phyloP scores from a whole-genome alignment of 176 grass and related monocot genomes.

The Panicum miliaceum region DNA sequence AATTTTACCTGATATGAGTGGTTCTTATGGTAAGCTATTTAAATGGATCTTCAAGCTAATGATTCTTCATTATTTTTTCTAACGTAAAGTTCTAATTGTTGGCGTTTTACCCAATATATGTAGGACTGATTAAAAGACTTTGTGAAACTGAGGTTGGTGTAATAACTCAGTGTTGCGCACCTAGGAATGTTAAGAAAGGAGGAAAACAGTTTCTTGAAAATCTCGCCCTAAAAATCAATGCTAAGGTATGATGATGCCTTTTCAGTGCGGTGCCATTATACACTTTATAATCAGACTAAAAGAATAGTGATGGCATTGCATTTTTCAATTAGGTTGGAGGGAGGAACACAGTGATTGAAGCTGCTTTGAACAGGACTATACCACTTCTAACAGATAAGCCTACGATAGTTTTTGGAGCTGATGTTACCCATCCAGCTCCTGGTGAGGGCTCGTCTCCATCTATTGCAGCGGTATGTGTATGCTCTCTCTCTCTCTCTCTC shows the following conservation, averaged over 20 bases:
- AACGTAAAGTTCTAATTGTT: background rate
- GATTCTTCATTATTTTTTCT: background rate
- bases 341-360: constrained; percentile 68
- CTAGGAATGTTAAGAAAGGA: constrained; percentile 62
- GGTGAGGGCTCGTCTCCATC: constrained; percentile 69
- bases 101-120: background rate
- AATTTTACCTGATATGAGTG: constrained; percentile 61
- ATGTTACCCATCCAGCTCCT: constrained; percentile 81
- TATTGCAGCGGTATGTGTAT: constrained; percentile 62
- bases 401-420: constrained; percentile 77
- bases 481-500: background rate
- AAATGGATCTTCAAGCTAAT: background rate
- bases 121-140: constrained; percentile 66
- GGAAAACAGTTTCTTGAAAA: constrained; percentile 69
- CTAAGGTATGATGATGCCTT: constrained; percentile 58
- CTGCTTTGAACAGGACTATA: constrained; percentile 54
- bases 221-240: constrained; percentile 87
- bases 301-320: background rate
- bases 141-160: constrained; percentile 79
- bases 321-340: constrained; percentile 63
- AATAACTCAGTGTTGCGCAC: constrained; percentile 67
- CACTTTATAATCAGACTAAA: background rate
- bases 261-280: background rate
- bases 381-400: constrained; percentile 63
- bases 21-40: constrained; percentile 57